These are phyloP conservation scores for Conoideocrella luteorostrata DNA, from an alignment of 2,329 filamentous ascomycete species.

Conservation along the genomic window DNA sequence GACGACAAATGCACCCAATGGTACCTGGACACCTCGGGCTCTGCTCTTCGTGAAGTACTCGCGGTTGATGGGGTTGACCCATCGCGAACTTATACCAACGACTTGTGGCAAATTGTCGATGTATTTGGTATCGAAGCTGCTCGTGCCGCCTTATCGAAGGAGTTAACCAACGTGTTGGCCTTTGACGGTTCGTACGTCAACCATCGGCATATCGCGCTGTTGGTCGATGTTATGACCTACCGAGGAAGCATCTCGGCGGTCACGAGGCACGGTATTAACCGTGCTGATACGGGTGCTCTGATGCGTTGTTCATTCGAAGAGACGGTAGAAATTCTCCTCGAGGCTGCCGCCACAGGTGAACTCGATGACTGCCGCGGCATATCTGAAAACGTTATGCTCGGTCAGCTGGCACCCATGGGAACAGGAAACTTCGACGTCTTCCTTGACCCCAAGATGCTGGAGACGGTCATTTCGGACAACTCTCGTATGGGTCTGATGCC, in stretches of 20 bases:
- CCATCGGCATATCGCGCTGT: conserved; percentile 88
- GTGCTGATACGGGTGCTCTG: conserved; percentile 91
- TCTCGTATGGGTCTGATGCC: conserved; percentile 77
- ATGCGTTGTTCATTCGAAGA: conserved; percentile 99
- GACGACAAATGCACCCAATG: conserved; percentile 79
- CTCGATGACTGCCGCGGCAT: conserved; percentile 97
- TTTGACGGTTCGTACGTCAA: conserved; percentile 99
- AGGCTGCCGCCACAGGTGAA: conserved; percentile 90
- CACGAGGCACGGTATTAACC: conserved; percentile 96
- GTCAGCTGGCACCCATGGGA: conserved; percentile 93
- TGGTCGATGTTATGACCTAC: conserved; percentile 97
- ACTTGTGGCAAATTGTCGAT: conserved; percentile 88
- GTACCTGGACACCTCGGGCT: conserved; percentile 93
- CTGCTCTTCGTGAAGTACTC: conserved; percentile 76
- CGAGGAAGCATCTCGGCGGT: conserved; percentile 91
- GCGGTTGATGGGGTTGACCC: conserved; percentile 83
- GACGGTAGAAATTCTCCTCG: conserved; percentile 94
- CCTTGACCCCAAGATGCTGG: conserved; percentile 90
- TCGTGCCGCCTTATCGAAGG: conserved; percentile 76
- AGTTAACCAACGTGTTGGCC: conserved; percentile 86
- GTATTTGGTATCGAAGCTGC: conserved; percentile 96
- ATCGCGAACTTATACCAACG: conserved; percentile 84
- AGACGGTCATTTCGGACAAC: conserved; percentile 90
- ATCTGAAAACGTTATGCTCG: conserved; percentile 97
- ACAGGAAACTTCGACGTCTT: conserved; percentile 94